These are phyloP conservation scores for Trypethelium eluteriae DNA, from an alignment of 495 filamentous ascomycete genomes.

Conservation along the genomic window DNA sequence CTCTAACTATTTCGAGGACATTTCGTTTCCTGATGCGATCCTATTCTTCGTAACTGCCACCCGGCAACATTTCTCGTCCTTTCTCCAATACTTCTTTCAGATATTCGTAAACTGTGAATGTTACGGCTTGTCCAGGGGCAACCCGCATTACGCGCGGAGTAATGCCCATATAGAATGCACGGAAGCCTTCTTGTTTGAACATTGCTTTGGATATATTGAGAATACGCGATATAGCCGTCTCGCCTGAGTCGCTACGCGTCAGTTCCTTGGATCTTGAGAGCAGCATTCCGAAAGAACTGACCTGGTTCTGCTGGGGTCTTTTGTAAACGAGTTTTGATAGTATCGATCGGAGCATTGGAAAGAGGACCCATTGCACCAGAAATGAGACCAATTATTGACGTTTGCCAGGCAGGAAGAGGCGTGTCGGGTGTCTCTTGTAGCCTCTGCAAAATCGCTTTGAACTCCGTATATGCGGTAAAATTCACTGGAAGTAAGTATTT, in stretches of 20 bases:
- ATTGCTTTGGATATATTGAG: constrained; percentile 74
- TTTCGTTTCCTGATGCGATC: background rate
- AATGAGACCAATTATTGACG: constrained; percentile 80
- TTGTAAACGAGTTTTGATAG: constrained; percentile 95
- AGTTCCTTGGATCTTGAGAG: background rate
- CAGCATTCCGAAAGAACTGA: constrained; percentile 33
- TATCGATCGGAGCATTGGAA: constrained; percentile 96
- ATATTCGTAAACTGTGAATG: constrained; percentile 94
- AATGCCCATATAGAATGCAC: constrained; percentile 98
- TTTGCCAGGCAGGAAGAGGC: constrained; percentile 79
- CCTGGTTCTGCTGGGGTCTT: constrained; percentile 77
- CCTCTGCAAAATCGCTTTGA: constrained; percentile 68
- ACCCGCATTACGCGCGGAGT: constrained; percentile 96
- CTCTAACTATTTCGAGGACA: background rate
- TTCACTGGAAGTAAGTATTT: constrained; percentile 49
- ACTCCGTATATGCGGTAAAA: constrained; percentile 95
- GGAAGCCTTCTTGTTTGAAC: constrained; percentile 91
- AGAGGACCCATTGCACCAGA: constrained; percentile 92
- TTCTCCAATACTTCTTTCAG: constrained; percentile 76
- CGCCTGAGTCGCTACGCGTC: background rate
- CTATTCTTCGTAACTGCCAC: constrained; percentile 71
- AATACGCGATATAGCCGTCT: constrained; percentile 66
- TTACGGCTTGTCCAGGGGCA: constrained; percentile 94
- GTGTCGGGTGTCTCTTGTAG: constrained; percentile 48
- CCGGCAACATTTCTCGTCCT: constrained; percentile 56